Percentiles rank a stretch among this genome's conserved stretches.
Conservation (phyloP, 306 rosid species). For the Corylus heterophylla region DNA sequence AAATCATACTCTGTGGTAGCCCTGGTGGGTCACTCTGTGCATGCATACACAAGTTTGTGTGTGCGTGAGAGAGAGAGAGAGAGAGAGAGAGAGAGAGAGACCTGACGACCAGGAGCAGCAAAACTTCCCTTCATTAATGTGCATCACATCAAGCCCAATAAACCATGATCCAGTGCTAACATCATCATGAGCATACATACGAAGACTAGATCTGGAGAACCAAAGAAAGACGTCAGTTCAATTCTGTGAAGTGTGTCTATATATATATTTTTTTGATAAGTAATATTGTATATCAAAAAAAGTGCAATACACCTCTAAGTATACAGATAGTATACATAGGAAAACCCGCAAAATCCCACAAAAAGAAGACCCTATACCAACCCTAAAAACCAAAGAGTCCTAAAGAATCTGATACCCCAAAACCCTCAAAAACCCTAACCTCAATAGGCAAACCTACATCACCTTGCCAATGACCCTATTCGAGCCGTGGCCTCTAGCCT, state of each 20-base stretch:
- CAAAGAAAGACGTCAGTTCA: conserved; percentile 20
- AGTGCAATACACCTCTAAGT: no score
- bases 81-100: conserved; percentile 34
- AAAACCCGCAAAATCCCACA: no score
- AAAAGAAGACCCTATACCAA: no score
- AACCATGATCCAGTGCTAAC: conserved; percentile 75
- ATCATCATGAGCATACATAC: conserved; percentile 69
- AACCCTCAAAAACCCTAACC: no score
- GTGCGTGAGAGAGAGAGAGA: neutral
- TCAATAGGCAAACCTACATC: no score
- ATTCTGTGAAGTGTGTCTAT: conserved; percentile 10
- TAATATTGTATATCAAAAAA: no score
- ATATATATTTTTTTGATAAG: neutral
- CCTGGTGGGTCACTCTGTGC: neutral
- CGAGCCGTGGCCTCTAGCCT: no score
- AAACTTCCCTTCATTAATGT: conserved; percentile 52
- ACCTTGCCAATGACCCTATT: no score
- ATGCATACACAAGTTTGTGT: neutral
- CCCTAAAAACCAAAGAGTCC: no score
- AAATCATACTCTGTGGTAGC: neutral
- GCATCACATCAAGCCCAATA: conserved; percentile 66
- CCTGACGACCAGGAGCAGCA: conserved; percentile 71
- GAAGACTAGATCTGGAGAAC: conserved; percentile 55
- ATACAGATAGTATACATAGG: no score
- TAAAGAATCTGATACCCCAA: no score